These are phyloP conservation scores for Nasturtium officinale DNA, from an alignment of 345 rosid species.

Conservation along the genomic window DNA sequence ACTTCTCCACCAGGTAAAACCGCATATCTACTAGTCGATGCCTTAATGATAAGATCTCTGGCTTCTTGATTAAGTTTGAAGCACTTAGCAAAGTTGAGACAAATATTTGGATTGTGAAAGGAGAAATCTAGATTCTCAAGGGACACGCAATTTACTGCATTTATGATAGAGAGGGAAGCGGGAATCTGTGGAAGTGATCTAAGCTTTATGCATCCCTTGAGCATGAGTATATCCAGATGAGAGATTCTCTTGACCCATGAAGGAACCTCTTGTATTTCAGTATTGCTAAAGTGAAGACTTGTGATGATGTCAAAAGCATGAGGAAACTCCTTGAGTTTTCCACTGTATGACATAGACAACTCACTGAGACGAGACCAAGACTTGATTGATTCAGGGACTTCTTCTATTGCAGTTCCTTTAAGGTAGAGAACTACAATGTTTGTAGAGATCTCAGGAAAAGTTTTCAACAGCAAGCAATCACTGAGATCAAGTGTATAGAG, in stretches of 20 bases:
- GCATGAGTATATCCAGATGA: fast-evolving
- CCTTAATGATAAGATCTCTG: neutral
- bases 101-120: neutral
- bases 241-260: neutral
- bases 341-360: neutral
- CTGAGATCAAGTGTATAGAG: neutral
- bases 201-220: too few species aligned
- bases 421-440: neutral
- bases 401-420: neutral
- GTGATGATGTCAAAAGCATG: neutral
- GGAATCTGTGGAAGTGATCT: neutral
- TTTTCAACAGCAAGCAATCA: neutral
- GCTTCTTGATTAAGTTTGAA: neutral
- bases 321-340: neutral
- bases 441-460: neutral
- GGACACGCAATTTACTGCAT: neutral
- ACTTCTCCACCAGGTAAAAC: neutral
- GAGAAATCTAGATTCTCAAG: neutral
- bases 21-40: fast-evolving
- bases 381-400: neutral
- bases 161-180: neutral
- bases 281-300: neutral
- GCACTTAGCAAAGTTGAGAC: neutral
- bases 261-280: neutral
- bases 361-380: neutral